Conservation (phyloP, 371 early-diverging fungal genomes). For the Apophysomyces variabilis region DNA sequence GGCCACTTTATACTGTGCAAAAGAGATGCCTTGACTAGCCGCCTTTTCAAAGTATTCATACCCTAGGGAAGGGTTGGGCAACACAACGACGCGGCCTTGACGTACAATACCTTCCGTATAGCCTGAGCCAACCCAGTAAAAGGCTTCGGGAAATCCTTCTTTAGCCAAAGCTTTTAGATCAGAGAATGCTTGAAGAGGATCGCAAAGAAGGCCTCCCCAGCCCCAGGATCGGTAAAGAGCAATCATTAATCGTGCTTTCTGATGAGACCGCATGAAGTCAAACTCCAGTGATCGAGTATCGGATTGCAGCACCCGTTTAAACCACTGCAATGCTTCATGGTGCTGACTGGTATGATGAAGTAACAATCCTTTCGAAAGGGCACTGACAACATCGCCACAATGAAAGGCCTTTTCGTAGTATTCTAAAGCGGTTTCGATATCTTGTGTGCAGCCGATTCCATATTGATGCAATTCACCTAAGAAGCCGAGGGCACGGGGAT, state of each 20-base stretch:
- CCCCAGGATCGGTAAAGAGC: constrained; percentile 35
- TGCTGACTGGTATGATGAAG: constrained; percentile 2
- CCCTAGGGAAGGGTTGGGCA: constrained; percentile 24
- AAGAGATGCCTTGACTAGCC: constrained; percentile 31
- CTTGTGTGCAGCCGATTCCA: constrained; percentile 23
- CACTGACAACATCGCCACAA: constrained; percentile 5
- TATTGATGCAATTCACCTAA: constrained; percentile 28
- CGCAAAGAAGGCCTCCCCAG: constrained; percentile 19
- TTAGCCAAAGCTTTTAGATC: constrained; percentile 11
- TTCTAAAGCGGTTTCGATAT: constrained; percentile 10
- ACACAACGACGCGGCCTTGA: background rate
- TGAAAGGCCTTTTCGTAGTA: constrained; percentile 14
- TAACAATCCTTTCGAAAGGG: constrained; percentile 7
- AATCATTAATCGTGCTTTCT: constrained; percentile 21
- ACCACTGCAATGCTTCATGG: constrained; percentile 15
- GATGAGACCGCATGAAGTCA: constrained; percentile 13
- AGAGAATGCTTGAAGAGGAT: constrained; percentile 11
- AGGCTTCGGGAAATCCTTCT: constrained; percentile 23
- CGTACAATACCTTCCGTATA: constrained; percentile 34
- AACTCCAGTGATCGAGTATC: constrained; percentile 3
- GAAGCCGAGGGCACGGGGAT: constrained; percentile 21
- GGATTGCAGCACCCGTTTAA: constrained; percentile 10
- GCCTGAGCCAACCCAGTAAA: constrained; percentile 44
- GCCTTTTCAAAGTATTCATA: constrained; percentile 31
- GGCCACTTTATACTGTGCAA: constrained; percentile 39